Conservation (phyloP, 371 early-diverging fungal species). For the Syncephalastrum contaminatum region DNA sequence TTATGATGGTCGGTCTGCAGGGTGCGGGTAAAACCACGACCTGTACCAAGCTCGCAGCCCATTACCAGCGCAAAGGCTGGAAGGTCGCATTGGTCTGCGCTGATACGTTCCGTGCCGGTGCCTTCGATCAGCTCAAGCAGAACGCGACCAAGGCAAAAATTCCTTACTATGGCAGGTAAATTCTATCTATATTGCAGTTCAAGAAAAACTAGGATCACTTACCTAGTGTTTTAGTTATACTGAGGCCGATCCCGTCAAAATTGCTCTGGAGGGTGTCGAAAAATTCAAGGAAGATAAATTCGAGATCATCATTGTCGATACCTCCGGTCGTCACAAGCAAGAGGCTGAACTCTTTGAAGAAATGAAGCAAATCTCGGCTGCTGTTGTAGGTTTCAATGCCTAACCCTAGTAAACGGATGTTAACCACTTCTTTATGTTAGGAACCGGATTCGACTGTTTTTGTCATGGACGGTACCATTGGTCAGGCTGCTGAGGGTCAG, state of each 20-base stretch:
- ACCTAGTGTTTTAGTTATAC: conserved; percentile 63
- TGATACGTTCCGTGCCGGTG: conserved; percentile 99
- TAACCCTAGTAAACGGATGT: not conserved
- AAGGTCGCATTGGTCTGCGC: conserved; percentile 98
- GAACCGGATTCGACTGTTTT: conserved; percentile 95
- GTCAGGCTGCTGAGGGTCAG: conserved; percentile 98
- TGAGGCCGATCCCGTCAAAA: conserved; percentile 95
- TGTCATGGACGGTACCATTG: conserved; percentile 99
- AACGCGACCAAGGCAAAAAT: conserved; percentile 99
- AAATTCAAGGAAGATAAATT: conserved; percentile 97
- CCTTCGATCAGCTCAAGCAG: conserved; percentile 99
- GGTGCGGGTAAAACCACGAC: conserved; percentile 99
- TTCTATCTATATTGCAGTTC: too few relatives aligned
- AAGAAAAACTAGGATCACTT: not conserved
- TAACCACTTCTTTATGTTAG: conserved; percentile 18
- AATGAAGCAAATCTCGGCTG: conserved; percentile 95
- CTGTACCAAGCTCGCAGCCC: conserved; percentile 97
- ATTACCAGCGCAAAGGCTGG: conserved; percentile 98
- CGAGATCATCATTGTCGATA: conserved; percentile 99
- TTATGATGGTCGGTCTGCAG: conserved; percentile 99
- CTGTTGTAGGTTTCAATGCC: conserved; percentile 55
- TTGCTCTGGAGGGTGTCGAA: conserved; percentile 95
- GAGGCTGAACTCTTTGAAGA: conserved; percentile 98
- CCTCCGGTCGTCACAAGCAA: conserved; percentile 99
- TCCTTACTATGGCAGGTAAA: conserved; percentile 90